Evolutionary conservation across 2,329 filamentous ascomycete species (phyloP), one percentile per base, ranked within the genome.

Genomic region (Ceratocystis lukuohia): DNA sequence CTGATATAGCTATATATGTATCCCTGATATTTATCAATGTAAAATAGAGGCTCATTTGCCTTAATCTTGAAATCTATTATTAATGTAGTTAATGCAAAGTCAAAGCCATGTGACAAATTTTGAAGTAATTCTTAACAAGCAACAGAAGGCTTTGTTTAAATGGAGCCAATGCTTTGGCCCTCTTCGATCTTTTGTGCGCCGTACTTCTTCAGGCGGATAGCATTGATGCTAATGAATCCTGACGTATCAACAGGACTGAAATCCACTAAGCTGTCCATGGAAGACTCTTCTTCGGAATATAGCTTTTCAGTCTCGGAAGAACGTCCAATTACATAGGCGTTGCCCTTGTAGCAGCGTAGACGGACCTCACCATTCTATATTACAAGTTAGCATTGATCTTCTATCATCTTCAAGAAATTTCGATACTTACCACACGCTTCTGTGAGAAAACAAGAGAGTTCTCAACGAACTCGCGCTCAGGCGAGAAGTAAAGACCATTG

Each of bases 161-260:
- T 48, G n/a, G 28, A 62, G 17, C 66, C 66, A 65, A 67, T 33
- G 56, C 62, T 48, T 75, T 77, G 69, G 65, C 73, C 73, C 45
- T 75, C 70, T 70, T 71, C 70, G 61, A 73, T 73, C 73, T 75
- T 76, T 61, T 68, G 65, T 33, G 30, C 68, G 30, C 73, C 73
- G 37, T 75, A 74, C 71, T 77, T 86, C 76, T 84, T 78, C 62
- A 88, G 76, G 57, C 83, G 79, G 70, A 88, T 88, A 69, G 83
- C 83, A 72, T 93, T 80, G 71, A 91, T 86, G 65, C 80, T 81
- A 72, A 93, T 85, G 73, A 87, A 86, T 30, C 80, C 80, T 12
- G 72, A 73, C 7, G 77, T 78, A 65, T 78, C 77, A 65, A 73
- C 71, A 64, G 75, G 76, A 61, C 69, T 72, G 72, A 79, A 80